phyloP scores from a whole-genome alignment of 257 asterid species.

The Craterostigma plantagineum region DNA sequence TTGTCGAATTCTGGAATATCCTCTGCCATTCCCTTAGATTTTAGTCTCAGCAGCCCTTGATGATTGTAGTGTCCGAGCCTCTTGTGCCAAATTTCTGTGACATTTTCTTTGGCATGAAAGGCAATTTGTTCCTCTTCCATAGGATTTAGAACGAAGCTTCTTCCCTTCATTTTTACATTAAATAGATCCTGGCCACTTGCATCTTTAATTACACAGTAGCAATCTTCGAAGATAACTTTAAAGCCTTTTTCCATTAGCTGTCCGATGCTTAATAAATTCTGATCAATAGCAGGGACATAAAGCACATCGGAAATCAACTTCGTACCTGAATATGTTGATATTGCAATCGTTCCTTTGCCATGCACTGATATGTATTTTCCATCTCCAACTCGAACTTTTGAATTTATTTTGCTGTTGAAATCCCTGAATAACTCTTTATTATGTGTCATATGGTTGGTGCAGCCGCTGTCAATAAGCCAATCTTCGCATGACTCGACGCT shows the following conservation, averaged over 20 bases:
- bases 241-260: background rate
- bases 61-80: constrained; percentile 8
- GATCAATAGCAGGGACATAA: background rate
- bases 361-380: background rate
- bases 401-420: background rate
- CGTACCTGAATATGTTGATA: background rate
- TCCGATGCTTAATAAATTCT: background rate
- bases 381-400: background rate
- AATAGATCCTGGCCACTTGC: background rate
- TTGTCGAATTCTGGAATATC: background rate
- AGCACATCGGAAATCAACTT: background rate
- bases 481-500: background rate
- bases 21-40: background rate
- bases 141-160: constrained; percentile 5
- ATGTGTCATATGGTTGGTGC: background rate
- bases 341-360: background rate
- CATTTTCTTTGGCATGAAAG: background rate
- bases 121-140: constrained; percentile 6
- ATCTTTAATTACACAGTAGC: background rate
- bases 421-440: background rate
- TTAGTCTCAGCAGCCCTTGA: constrained; percentile 1
- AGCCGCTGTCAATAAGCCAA: background rate
- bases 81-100: constrained; percentile 1
- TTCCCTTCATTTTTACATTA: background rate
- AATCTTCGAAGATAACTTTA: background rate